Evolutionary conservation across 1,139 yeast genomes (phyloP).

Genomic region (Sporopachydermia cereana): DNA sequence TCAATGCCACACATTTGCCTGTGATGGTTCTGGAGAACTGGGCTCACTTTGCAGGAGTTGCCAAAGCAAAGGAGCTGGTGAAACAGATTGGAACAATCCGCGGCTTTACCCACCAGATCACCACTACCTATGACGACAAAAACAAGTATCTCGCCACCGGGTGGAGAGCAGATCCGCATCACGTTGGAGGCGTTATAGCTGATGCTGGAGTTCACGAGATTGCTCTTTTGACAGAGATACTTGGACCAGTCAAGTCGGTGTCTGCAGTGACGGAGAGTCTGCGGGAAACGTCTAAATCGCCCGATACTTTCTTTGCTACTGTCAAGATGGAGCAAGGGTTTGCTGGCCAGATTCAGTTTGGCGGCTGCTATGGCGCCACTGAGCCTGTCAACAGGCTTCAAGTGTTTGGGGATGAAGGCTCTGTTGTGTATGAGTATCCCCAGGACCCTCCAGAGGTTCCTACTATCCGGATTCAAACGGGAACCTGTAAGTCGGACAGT

Average conservation of each 20-base stretch:
- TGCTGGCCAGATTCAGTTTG: constrained; percentile 83
- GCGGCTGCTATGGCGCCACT: constrained; percentile 82
- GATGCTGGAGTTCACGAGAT: constrained; percentile 96
- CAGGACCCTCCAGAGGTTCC: constrained; percentile 37
- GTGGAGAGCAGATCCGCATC: constrained; percentile 87
- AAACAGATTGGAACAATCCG: constrained; percentile 65
- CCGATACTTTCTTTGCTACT: constrained; percentile 67
- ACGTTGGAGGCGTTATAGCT: constrained; percentile 79
- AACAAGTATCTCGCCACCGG: constrained; percentile 54
- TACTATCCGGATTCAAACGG: constrained; percentile 26
- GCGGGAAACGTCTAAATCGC: constrained; percentile 64
- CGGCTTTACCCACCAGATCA: constrained; percentile 67
- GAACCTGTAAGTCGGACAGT: constrained; percentile 34
- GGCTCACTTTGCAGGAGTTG: constrained; percentile 53
- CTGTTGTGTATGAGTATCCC: constrained; percentile 53
- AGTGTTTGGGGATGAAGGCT: constrained; percentile 71
- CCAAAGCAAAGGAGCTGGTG: constrained; percentile 40
- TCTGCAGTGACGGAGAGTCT: constrained; percentile 69
- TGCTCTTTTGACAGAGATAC: constrained; percentile 72
- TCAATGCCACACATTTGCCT: constrained; percentile 50
- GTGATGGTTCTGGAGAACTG: constrained; percentile 77
- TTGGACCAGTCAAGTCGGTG: constrained; percentile 60
- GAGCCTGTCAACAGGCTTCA: constrained; percentile 54
- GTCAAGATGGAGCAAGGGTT: constrained; percentile 48
- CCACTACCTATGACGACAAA: constrained; percentile 62